Base-by-base conservation (phyloP, 1,139 yeast genomes). In the Geotrichum aggregatum region DNA sequence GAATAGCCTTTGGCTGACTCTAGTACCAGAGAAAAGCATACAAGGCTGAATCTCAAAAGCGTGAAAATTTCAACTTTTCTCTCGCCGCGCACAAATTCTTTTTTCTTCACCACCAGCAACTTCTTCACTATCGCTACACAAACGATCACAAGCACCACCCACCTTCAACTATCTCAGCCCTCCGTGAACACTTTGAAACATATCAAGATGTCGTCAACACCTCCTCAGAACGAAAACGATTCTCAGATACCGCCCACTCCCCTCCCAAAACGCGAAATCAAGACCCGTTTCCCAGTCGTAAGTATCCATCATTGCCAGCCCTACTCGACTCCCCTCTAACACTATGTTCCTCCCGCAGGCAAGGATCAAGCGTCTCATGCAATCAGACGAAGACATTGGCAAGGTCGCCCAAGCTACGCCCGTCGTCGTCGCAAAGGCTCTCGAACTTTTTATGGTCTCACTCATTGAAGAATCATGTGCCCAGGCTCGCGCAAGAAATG, bases 371-470 rank as follows among this genome's bases (percentile, higher is more conserved):
- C 87, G 94, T 65, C 81, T 92, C 54, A 91, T 92, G 97, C 98
- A 92, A 67, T 84, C 95, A 49, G 99, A 92, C 68, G 98, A 92
- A 61, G 99, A 92, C 61, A 91, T 92, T 47, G 99, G 99, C 3
- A 92, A 92, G 68, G 98, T 94, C 14, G 97, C 98, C 8, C 98
- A 91, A 67, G 98, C 97, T 3, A 92, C 98, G 2, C 99, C 99
- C 0, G 85, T 92, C 22, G 91, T 91, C 30, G 96, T 92, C 11
- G 97, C 98, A 8, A 78, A 96, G 58, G 96, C 98, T 0, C 75
- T 92, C 52, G 98, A 92, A 70, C 79, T 88, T 57, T 92, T 92
- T 66, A 82, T 92, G 79, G 89, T 95, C 52, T 81, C 92, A 54
- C 76, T 94, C 56, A 95, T 92, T 50, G 92, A 87, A 63, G 91